Conservation (phyloP, 306 rosid species). For the Fragaria nilgerrensis region DNA sequence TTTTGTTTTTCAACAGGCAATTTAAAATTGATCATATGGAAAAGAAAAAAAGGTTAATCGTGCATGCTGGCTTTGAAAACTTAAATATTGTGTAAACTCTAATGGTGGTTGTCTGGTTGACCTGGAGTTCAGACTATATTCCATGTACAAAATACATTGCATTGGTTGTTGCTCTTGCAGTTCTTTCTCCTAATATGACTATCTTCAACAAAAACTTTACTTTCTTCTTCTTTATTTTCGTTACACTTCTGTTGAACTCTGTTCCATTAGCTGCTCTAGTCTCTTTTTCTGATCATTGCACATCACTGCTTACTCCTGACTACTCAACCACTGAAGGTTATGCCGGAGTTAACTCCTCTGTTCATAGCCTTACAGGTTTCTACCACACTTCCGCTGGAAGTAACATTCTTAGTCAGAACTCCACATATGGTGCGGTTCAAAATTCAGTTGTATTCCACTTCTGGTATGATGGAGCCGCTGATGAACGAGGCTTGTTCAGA, state of each 20-base stretch:
- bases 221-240: conserved; percentile 22
- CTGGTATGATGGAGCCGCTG: not conserved
- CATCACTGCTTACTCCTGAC: conserved; percentile 26
- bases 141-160: not conserved
- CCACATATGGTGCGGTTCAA: conserved; percentile 28
- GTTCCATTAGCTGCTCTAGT: conserved; percentile 15
- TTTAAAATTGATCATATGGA: too few relatives aligned
- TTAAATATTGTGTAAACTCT: not conserved
- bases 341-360: conserved; percentile 7
- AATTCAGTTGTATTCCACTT: not conserved
- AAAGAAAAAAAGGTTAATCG: too few relatives aligned
- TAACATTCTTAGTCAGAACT: not conserved
- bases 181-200: not conserved
- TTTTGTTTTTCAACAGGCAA: too few relatives aligned
- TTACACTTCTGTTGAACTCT: conserved; percentile 4
- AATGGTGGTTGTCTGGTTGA: not conserved
- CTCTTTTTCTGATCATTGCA: conserved; percentile 41
- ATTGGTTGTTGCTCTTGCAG: not conserved
- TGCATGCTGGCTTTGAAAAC: not conserved
- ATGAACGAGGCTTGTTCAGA: not conserved
- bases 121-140: not conserved
- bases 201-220: not conserved
- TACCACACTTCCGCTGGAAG: conserved; percentile 33
- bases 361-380: conserved; percentile 24
- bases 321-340: not conserved